Percentiles rank a stretch among this genome's conserved stretches.
Conservation (phyloP, 1,139 yeast genomes). For the Pichia kudriavzevii region DNA sequence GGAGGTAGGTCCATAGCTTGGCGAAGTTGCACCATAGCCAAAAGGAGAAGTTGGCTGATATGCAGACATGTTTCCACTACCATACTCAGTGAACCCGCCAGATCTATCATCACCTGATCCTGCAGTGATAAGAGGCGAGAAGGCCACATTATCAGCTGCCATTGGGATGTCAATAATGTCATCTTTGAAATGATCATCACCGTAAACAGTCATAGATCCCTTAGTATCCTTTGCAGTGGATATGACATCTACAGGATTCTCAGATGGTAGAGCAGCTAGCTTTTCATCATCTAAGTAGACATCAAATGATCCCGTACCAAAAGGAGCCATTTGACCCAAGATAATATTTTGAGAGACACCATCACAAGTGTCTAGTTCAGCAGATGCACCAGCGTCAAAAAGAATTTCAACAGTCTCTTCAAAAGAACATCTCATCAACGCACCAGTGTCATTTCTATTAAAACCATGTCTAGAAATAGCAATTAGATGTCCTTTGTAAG, state of each 20-base stretch:
- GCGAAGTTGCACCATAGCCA: constrained; percentile 52
- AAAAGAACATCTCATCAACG: constrained; percentile 97
- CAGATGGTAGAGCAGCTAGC: constrained; percentile 60
- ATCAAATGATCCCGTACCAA: constrained; percentile 98
- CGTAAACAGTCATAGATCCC: constrained; percentile 95
- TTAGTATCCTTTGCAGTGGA: constrained; percentile 35
- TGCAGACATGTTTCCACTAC: constrained; percentile 46
- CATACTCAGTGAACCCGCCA: constrained; percentile 93
- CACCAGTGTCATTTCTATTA: constrained; percentile 97
- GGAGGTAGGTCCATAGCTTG: constrained; percentile 47
- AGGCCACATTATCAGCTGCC: constrained; percentile 76
- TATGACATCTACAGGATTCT: constrained; percentile 31
- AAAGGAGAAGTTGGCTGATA: constrained; percentile 58
- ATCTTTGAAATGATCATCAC: constrained; percentile 63
- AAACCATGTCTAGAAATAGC: constrained; percentile 99
- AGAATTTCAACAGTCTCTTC: constrained; percentile 98
- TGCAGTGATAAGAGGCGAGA: constrained; percentile 81
- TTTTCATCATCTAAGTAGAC: constrained; percentile 90
- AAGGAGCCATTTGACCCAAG: constrained; percentile 97
- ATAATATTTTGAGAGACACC: constrained; percentile 98
- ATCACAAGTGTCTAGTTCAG: constrained; percentile 95
- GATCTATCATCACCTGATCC: constrained; percentile 64
- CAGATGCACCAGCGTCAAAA: constrained; percentile 96
- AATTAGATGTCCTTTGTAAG: constrained; percentile 96
- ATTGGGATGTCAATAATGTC: constrained; percentile 69